These are phyloP conservation scores for Trametes maxima DNA, from an alignment of 768 basidiomycete genomes.

Conservation along the genomic window DNA sequence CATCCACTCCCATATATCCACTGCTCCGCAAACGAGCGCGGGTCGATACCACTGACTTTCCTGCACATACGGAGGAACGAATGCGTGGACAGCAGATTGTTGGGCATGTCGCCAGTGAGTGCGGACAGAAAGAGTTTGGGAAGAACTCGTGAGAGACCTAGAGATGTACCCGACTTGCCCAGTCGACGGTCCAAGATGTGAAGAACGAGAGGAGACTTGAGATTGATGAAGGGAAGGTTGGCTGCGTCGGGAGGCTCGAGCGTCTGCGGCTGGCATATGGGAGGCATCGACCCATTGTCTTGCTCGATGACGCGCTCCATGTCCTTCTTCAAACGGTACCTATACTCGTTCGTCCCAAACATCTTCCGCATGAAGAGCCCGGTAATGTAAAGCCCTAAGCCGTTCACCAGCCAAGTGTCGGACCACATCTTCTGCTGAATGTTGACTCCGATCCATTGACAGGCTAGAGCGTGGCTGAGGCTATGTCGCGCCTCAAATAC, in stretches of 20 bases:
- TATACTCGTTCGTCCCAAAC: conserved; percentile 95
- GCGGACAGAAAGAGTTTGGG: conserved; percentile 95
- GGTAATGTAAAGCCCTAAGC: conserved; percentile 87
- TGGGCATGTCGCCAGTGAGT: conserved; percentile 85
- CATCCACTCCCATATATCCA: conserved; percentile 99
- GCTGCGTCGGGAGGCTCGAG: conserved; percentile 83
- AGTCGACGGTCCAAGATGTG: conserved; percentile 94
- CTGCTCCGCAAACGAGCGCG: conserved; percentile 92
- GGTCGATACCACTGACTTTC: conserved; percentile 91
- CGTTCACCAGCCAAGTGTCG: conserved; percentile 97
- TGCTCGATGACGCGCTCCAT: conserved; percentile 89
- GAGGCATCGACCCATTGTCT: conserved; percentile 88
- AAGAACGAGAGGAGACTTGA: conserved; percentile 94
- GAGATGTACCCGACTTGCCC: conserved; percentile 92
- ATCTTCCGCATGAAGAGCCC: conserved; percentile 84
- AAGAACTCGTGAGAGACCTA: conserved; percentile 91
- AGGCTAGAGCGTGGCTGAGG: conserved; percentile 86
- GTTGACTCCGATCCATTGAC: conserved; percentile 97
- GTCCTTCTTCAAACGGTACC: conserved; percentile 93
- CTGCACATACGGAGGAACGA: conserved; percentile 89
- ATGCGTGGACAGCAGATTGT: conserved; percentile 86
- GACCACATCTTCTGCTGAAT: conserved; percentile 92
- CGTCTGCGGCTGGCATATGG: conserved; percentile 89
- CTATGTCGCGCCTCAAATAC: conserved; percentile 87
- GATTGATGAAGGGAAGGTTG: conserved; percentile 84